Base-by-base conservation (phyloP, 2,329 filamentous ascomycete genomes). In the Trichoderma aggressivum region DNA sequence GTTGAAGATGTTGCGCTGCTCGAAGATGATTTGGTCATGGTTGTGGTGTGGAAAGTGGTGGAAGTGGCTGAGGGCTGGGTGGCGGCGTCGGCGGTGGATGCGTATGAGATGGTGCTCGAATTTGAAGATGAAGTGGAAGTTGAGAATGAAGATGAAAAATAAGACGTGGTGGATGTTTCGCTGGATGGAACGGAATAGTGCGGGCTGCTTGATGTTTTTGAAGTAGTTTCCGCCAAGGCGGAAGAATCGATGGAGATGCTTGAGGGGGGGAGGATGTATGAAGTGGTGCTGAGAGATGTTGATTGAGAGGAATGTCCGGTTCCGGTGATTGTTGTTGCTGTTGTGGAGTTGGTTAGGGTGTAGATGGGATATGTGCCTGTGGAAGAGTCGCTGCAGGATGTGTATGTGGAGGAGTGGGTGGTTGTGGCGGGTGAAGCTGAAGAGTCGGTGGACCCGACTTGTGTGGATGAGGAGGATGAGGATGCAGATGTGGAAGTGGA, bases 31-130 rank as follows among this genome's bases (percentile, higher is more conserved):
- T 64, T 39, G 28, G 7, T 30, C 10, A 64, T 63, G 50, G 75
- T 76, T 72, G 74, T 75, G 0, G 74, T 76, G 1, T 47, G 30
- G n/a, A 78, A 26, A 1, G 77, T 79, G 26, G 53, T 68, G 12
- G 55, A 59, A 1, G 77, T 78, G 1, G 55, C 11, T 16, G 53
- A 21, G 14, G 71, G 68, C 8, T 73, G 70, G 4, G 73, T 74
- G 18, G 66, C 55, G 14, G 66, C 71, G 43, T 53, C 58, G 30
- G 74, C 72, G n/a, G 71, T 70, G 36, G 74, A 75, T 5, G 28
- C 59, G 39, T 58, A 68, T 12, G 32, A 43, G 36, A 72, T 50
- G 3, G 16, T 65, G 18, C 21, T 21, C 7, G 55, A 39, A 21
- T 26, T n/a, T 2, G 65, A 50, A 5, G 65, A 26, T 3, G 32